Conservation (phyloP, 2,329 filamentous ascomycete species). For the Trichoderma brevicompactum region DNA sequence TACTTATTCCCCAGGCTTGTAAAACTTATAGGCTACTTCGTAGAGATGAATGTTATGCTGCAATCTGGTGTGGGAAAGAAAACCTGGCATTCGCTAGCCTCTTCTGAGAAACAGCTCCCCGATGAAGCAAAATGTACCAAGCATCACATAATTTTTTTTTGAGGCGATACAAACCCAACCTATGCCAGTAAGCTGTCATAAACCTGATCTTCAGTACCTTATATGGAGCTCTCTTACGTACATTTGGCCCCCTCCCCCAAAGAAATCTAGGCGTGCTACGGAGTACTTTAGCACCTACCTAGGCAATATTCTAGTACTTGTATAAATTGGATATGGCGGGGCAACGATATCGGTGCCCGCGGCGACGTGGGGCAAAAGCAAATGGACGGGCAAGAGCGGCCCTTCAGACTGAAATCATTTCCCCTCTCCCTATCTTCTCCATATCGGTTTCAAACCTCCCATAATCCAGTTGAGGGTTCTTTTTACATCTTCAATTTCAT, state of each 20-base stretch:
- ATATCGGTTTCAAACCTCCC: not conserved
- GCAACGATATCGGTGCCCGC: constrained; percentile 25
- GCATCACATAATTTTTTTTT: too few relatives aligned
- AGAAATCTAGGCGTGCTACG: too few relatives aligned
- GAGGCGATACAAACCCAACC: not conserved
- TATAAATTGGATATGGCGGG: constrained; percentile 19
- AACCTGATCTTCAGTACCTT: not conserved
- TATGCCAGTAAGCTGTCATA: not conserved
- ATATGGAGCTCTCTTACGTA: not conserved
- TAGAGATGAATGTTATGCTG: too few relatives aligned
- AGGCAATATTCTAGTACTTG: not conserved
- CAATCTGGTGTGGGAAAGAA: not conserved
- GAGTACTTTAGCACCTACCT: not conserved
- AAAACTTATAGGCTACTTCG: too few relatives aligned
- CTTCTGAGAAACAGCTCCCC: not conserved
- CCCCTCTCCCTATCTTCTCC: constrained; percentile 23
- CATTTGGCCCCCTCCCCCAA: not conserved
- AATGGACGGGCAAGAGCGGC: constrained; percentile 20
- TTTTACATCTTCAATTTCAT: not conserved
- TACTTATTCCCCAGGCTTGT: too few relatives aligned
- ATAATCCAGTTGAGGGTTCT: not conserved
- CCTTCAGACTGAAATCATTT: constrained; percentile 10
- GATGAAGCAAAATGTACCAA: too few relatives aligned
- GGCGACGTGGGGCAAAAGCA: constrained; percentile 27
- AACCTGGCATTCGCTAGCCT: not conserved